Conservation (phyloP, 495 filamentous ascomycete genomes). For the Penicillium malachiteum region DNA sequence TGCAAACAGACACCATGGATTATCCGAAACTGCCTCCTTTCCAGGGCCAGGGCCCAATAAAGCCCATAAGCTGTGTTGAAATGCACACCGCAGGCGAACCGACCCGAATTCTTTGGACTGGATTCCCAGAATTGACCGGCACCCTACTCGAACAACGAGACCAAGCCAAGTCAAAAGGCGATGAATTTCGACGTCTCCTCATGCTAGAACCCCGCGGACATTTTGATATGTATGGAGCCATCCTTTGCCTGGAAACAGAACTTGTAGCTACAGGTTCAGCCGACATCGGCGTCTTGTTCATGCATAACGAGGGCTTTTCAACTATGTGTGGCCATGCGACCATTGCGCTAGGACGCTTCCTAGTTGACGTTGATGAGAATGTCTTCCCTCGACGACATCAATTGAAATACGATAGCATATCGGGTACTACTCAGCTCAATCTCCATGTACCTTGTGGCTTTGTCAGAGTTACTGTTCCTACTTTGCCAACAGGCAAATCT, state of each 20-base stretch:
- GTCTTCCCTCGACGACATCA: slow-evolving; percentile 13
- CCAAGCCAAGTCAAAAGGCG: slow-evolving; percentile 19
- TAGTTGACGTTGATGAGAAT: slow-evolving; percentile 12
- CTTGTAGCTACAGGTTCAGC: slow-evolving; percentile 14
- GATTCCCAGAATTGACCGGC: slow-evolving; percentile 16
- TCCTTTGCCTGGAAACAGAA: slow-evolving; percentile 18
- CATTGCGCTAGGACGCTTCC: slow-evolving; percentile 35
- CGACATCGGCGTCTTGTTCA: slow-evolving; percentile 21
- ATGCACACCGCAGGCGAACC: slow-evolving; percentile 30
- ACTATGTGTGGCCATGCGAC: slow-evolving; percentile 65
- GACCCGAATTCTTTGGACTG: slow-evolving; percentile 19
- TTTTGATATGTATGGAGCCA: slow-evolving; percentile 28
- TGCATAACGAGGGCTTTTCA: slow-evolving; percentile 73
- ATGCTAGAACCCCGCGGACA: slow-evolving; percentile 27
- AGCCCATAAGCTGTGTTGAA: slow-evolving; percentile 22
- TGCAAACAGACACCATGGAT: too few species aligned
- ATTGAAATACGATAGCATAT: slow-evolving; percentile 2
- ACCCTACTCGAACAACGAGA: slow-evolving; percentile 21
- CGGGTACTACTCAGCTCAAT: slow-evolving; percentile 7
- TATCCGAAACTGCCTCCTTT: neutral
- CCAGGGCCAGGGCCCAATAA: neutral
- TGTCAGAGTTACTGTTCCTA: slow-evolving; percentile 18
- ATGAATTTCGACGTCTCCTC: slow-evolving; percentile 18
- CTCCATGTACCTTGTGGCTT: slow-evolving; percentile 20
- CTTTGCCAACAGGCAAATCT: slow-evolving; percentile 12